Evolutionary conservation across 345 rosid genomes (phyloP).

Genomic region (Punica granatum): DNA sequence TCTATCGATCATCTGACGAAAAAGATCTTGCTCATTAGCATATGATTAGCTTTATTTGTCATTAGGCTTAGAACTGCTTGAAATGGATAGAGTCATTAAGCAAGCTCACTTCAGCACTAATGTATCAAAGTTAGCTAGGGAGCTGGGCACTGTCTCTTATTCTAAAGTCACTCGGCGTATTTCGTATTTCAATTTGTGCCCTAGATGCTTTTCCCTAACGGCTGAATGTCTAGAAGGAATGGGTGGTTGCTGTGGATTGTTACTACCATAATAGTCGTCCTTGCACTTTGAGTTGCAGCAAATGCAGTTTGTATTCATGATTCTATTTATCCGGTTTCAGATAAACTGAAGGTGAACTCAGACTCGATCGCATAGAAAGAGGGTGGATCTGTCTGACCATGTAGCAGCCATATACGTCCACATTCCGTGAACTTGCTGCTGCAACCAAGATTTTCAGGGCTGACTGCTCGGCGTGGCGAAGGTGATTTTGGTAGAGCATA

Average conservation of each 20-base stretch:
- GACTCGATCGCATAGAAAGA: constrained; percentile 31
- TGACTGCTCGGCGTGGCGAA: constrained; percentile 61
- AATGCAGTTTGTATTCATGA: neutral
- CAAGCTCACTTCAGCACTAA: too few species aligned
- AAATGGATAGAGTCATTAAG: too few species aligned
- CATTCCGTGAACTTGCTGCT: constrained; percentile 59
- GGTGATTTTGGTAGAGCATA: constrained; percentile 70
- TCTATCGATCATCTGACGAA: neutral
- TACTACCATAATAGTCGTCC: neutral
- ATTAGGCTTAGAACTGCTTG: too few species aligned
- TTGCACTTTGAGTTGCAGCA: neutral
- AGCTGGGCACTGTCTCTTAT: too few species aligned
- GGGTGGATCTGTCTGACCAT: constrained; percentile 39
- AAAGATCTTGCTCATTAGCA: neutral
- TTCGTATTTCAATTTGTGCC: neutral
- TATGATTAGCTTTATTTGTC: neutral
- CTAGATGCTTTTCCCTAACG: neutral
- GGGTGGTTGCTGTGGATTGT: neutral
- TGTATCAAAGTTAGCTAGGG: too few species aligned
- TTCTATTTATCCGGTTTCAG: constrained; percentile 21
- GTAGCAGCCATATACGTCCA: constrained; percentile 55
- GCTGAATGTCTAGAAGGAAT: neutral
- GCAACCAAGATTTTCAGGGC: constrained; percentile 62
- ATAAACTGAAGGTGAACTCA: constrained; percentile 28
- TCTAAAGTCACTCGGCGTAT: neutral